Conservation (phyloP, 768 basidiomycete species). For the Botryobasidium botryosum region DNA sequence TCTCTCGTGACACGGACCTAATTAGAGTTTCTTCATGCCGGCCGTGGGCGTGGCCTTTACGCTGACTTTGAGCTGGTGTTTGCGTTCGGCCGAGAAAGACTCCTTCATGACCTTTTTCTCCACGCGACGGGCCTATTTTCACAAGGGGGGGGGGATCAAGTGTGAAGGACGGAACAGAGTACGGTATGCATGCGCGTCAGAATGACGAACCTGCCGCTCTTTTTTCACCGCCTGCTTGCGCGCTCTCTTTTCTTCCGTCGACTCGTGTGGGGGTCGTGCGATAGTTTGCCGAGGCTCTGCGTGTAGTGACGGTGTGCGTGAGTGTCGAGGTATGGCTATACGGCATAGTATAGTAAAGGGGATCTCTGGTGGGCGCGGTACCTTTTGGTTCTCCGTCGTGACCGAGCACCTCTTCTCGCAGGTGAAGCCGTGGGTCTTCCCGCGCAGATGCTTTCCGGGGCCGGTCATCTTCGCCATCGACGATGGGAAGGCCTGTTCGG, state of each 20-base stretch:
- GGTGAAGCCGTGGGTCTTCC: slow-evolving; percentile 2
- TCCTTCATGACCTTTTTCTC: slow-evolving; percentile 29
- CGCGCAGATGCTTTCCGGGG: slow-evolving; percentile 20
- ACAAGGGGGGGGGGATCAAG: no score
- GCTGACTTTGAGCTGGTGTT: slow-evolving; percentile 19
- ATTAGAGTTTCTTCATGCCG: slow-evolving; percentile 9
- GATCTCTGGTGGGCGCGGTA: slow-evolving; percentile 8
- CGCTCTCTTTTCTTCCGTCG: slow-evolving; percentile 27
- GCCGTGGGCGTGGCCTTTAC: slow-evolving; percentile 1
- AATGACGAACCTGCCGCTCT: slow-evolving; percentile 23
- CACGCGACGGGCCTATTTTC: slow-evolving; percentile 21
- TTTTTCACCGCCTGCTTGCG: slow-evolving; percentile 28
- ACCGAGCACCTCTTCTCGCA: slow-evolving; percentile 4
- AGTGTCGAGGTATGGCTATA: not conserved
- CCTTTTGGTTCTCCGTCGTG: slow-evolving; percentile 12
- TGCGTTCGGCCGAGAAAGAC: slow-evolving; percentile 24
- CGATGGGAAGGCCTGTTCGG: slow-evolving; percentile 56
- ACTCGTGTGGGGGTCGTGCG: slow-evolving; percentile 57
- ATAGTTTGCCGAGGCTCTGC: slow-evolving; percentile 32
- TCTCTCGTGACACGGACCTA: no score
- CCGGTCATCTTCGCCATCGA: slow-evolving; percentile 21
- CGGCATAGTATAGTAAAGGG: slow-evolving; percentile 19
- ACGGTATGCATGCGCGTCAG: no score
- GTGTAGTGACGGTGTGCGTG: not conserved
- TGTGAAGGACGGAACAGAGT: no score